phyloP scores from a whole-genome alignment of 1,284 basidiomycete genomes.

The Leccinum ponderosum region DNA sequence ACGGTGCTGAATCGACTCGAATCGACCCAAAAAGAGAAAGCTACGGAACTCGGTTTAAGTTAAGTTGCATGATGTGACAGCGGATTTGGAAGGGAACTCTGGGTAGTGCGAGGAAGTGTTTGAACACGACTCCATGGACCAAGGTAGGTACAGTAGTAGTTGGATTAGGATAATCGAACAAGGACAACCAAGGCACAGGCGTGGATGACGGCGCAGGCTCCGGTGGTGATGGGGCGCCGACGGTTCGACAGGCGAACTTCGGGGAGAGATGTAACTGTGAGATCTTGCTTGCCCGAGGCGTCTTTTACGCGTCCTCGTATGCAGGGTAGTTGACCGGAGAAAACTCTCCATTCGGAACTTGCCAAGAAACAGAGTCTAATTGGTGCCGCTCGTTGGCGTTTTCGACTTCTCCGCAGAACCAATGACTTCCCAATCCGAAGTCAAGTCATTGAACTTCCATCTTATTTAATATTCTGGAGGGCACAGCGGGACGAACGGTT shows the following conservation, averaged over 20 bases:
- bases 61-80: background rate
- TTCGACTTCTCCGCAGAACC: constrained; percentile 42
- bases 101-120: constrained; percentile 48
- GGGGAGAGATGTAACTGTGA: constrained; percentile 25
- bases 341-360: too few relatives aligned
- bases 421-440: constrained; percentile 65
- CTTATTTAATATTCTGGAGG: constrained; percentile 49
- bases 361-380: constrained; percentile 28
- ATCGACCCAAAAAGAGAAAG: background rate
- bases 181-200: constrained; percentile 58
- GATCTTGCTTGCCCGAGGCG: constrained; percentile 26
- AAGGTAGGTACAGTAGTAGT: constrained; percentile 36
- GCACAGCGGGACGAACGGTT: constrained; percentile 27
- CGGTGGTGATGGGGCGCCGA: constrained; percentile 46
- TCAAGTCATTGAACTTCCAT: constrained; percentile 50
- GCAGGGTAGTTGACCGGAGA: too few relatives aligned
- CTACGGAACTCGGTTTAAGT: background rate
- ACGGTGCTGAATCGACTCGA: too few relatives aligned
- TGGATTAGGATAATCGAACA: constrained; percentile 37
- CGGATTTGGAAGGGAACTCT: constrained; percentile 8
- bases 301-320: too few relatives aligned
- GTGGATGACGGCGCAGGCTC: constrained; percentile 64
- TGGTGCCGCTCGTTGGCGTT: constrained; percentile 49
- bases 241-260: constrained; percentile 24
- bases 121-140: constrained; percentile 39